Evolutionary conservation across 2,329 filamentous ascomycete genomes (phyloP), one percentile per base, ranked within the genome.

Genomic region (Exophiala spinifera): DNA sequence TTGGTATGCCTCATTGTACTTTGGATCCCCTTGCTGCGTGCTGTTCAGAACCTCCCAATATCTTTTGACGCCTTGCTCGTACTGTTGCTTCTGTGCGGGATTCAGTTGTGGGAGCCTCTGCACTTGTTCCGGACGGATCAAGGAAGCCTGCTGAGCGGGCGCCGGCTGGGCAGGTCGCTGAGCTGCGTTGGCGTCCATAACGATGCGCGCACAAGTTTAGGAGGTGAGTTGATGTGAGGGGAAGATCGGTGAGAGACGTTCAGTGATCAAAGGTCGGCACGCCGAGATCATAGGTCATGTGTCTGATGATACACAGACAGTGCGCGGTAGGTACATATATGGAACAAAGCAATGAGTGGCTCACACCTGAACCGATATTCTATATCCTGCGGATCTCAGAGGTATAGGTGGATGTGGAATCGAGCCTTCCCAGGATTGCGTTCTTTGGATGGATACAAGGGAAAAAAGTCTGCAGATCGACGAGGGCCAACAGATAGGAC

Each of bases 51-150:
- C 67, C 25, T 76, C 74, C 80, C 81, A 85, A 46, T 82, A 72
- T 56, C 72, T 76, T 53, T 75, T 73, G 57, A 85, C 75, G 17
- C 78, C 71, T 46, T 74, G 69, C 53, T 77, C 78, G 63, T 83
- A 82, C 60, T 80, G 76, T 42, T 74, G 68, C 69, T 83, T 84
- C 62, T 80, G 76, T 46, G 76, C 69, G 7, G 80, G 77, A 56
- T 69, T 77, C 25, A 85, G 70, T 66, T 77, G 73, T 4, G 78
- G 77, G 4, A 82, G 70, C 53, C 74, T 74, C 56, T 76, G 74
- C 48, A 82, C 78, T 56, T 80, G 76, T 53, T 78, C 75, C 25
- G 78, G 77, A 42, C 74, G 74, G 61, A 81, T 79, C 46, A 79
- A 64, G 50, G 74, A 72, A 4, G 72, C 70, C 46, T 74, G 70